Conservation (phyloP, 164 flowering plant species). For the Litsea cubeba region DNA sequence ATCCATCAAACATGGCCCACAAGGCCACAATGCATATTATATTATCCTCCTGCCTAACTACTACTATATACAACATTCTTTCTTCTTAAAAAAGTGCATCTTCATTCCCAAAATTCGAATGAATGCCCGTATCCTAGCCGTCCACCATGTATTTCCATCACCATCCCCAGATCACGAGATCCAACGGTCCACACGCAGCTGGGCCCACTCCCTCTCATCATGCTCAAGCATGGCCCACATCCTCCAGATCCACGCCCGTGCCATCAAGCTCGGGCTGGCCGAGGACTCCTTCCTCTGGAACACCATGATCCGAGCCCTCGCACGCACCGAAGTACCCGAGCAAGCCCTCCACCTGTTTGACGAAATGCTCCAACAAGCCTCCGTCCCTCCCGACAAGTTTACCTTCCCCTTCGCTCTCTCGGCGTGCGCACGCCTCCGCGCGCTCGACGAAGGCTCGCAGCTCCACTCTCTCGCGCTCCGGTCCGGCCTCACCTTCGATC, state of each 20-base stretch:
- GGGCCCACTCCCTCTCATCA: background rate
- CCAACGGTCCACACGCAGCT: background rate
- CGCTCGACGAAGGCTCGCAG: slow-evolving; percentile 2
- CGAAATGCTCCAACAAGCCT: background rate
- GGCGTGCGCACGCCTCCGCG: slow-evolving; percentile 4
- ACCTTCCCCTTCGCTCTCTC: slow-evolving; percentile 7
- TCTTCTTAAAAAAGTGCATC: too few relatives aligned
- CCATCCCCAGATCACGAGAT: background rate
- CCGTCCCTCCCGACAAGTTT: slow-evolving; percentile 7
- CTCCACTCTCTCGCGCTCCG: background rate
- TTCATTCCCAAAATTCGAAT: too few relatives aligned
- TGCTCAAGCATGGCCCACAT: background rate
- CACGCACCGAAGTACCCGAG: background rate
- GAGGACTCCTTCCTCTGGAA: slow-evolving; percentile 10
- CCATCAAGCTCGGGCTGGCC: slow-evolving; percentile 1
- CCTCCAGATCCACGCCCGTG: slow-evolving; percentile 3
- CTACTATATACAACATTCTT: too few relatives aligned
- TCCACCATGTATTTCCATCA: background rate
- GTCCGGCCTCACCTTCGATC: background rate
- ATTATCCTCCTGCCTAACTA: too few relatives aligned
- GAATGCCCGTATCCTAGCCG: background rate
- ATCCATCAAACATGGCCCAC: too few relatives aligned
- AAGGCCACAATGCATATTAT: too few relatives aligned
- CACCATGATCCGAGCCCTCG: background rate
- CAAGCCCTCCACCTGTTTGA: background rate